These are phyloP conservation scores for Selaginella moellendorffii DNA, from an alignment of 75 land plant species.

Conservation along the genomic window DNA sequence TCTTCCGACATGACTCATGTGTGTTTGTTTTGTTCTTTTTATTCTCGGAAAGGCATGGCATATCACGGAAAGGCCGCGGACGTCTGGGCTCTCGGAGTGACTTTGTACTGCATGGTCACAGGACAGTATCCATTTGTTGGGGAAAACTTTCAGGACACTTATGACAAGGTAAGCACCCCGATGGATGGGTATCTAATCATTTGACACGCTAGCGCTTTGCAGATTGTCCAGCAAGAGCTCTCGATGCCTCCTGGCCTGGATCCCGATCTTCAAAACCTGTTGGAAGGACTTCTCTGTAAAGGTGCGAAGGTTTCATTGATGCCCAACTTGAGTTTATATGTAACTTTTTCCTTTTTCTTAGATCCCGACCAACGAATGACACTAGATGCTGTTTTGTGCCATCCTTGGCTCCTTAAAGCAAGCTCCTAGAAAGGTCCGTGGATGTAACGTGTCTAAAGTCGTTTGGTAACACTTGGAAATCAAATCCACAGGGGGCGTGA, in stretches of 20 bases:
- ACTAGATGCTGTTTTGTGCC: slow-evolving; percentile 40
- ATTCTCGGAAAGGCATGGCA: slow-evolving; percentile 63
- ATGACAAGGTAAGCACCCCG: slow-evolving; percentile 51
- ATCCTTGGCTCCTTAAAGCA: slow-evolving; percentile 55
- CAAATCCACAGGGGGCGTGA: no score
- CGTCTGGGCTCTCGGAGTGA: slow-evolving; percentile 91
- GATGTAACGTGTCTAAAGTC: no score
- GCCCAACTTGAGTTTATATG: no score
- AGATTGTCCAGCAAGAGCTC: slow-evolving; percentile 65
- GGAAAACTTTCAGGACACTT: slow-evolving; percentile 71
- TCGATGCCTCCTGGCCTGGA: slow-evolving; percentile 38
- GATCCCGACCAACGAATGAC: slow-evolving; percentile 57
- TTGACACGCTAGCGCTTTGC: not conserved
- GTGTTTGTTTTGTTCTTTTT: no score
- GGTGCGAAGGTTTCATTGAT: slow-evolving; percentile 36
- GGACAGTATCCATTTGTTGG: slow-evolving; percentile 88
- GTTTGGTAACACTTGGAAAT: no score
- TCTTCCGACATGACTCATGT: no score
- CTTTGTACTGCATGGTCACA: slow-evolving; percentile 80
- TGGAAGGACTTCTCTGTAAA: slow-evolving; percentile 82
- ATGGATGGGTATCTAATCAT: not conserved
- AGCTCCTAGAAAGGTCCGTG: no score
- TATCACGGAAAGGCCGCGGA: slow-evolving; percentile 86
- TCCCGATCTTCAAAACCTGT: slow-evolving; percentile 43
- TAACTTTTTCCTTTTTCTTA: slow-evolving; percentile 22